Base-by-base conservation (phyloP, 768 basidiomycete genomes). In the Chlorophyllum brunneum region DNA sequence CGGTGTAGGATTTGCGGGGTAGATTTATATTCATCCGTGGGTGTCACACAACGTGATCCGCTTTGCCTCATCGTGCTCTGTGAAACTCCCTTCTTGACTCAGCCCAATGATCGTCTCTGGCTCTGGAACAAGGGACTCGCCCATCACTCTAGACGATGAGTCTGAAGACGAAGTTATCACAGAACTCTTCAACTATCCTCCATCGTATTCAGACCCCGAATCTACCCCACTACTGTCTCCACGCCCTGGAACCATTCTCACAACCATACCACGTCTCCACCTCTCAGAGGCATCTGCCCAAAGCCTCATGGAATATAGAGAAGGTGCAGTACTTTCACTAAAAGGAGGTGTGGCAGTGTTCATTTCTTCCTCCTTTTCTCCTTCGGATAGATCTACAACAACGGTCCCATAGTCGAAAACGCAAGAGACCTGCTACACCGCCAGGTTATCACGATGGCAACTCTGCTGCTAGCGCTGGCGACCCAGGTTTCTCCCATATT, bases 121-220 rank as follows among this genome's bases (percentile, higher is more conserved):
- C 48, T 54, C 65, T 18, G 72, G 72, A 36, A 69, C 72, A 0
- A 56, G 56, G 41, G 58, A 41, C 16, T 75, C 69, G 24, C 73
- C 73, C 29, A 73, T 73, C 16, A 56, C 63, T 31, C 61, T 74
- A 29, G 69, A 72, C 44, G 71, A 75, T 42, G 71, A 74, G 54
- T 74, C 72, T 24, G 73, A 75, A 56, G 69, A 71, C 24, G 73
- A 75, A 40, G 69, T 70, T 3, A 16, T 68, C 1, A 56, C 67
- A 16, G 66, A 67, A 40, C 61, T 72, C 7, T 59, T 42, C 45
- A 52, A 60, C 30, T 30, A 34, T 38, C 60, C 59, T 51, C 54
- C 56, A 48, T 6, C 26, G 23, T 13, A 15, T 22, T 31, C 34
- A 23, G 46, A 39, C 26, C 23, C 24, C 34, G 34, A 36, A 13